These are phyloP conservation scores for Zygosaccharomyces pseudorouxii DNA, from an alignment of 805 yeast species.

Conservation along the genomic window DNA sequence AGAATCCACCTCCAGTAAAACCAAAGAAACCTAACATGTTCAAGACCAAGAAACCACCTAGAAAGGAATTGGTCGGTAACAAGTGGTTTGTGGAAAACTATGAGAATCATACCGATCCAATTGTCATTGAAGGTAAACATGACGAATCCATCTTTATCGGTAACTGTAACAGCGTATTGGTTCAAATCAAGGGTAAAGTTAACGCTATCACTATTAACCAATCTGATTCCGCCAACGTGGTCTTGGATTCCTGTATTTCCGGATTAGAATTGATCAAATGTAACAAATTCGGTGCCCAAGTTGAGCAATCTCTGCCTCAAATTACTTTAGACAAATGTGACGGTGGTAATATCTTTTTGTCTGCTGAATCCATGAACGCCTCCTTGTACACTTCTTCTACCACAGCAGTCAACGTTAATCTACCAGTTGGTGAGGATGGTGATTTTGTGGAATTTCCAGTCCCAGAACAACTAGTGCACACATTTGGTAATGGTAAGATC, in stretches of 20 bases:
- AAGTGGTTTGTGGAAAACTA: conserved; percentile 87
- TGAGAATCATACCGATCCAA: conserved; percentile 50
- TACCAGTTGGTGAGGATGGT: conserved; percentile 64
- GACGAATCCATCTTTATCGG: conserved; percentile 89
- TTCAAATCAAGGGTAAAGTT: conserved; percentile 86
- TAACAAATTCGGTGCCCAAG: conserved; percentile 75
- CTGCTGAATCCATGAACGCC: conserved; percentile 62
- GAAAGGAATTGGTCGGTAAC: conserved; percentile 75
- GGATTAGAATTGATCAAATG: conserved; percentile 87
- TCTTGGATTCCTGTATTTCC: conserved; percentile 79
- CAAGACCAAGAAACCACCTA: conserved; percentile 46
- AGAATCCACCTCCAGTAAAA: conserved; percentile 55
- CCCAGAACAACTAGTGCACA: conserved; percentile 89
- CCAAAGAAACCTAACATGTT: conserved; percentile 78
- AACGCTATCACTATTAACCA: conserved; percentile 80
- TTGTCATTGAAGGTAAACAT: conserved; percentile 71
- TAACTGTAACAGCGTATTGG: conserved; percentile 64
- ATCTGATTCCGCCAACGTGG: conserved; percentile 66
- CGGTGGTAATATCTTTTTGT: conserved; percentile 75
- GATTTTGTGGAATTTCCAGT: conserved; percentile 78
- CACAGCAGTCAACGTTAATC: conserved; percentile 78
- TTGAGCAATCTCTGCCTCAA: conserved; percentile 75
- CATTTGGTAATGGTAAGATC: conserved; percentile 56
- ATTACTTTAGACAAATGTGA: conserved; percentile 85
- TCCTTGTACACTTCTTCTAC: conserved; percentile 82